phyloP scores from a whole-genome alignment of 441 rosid species.

The Jatropha multifida region DNA sequence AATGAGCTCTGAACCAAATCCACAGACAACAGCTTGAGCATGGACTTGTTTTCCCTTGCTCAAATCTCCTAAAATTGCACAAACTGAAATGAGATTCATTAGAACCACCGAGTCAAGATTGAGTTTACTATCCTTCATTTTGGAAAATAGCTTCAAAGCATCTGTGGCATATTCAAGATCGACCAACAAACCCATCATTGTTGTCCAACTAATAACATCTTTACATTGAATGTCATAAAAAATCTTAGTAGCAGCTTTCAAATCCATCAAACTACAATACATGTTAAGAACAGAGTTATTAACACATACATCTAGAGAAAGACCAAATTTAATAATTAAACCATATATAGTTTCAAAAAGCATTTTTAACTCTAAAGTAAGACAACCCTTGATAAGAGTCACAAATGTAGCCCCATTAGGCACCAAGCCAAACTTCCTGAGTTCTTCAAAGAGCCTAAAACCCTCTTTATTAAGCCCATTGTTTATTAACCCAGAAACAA shows the following conservation, averaged over 20 bases:
- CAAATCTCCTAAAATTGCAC: slow-evolving; percentile 37
- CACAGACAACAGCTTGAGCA: slow-evolving; percentile 36
- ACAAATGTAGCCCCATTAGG: slow-evolving; percentile 32
- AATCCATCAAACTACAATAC: slow-evolving; percentile 40
- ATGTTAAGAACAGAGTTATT: slow-evolving; percentile 36
- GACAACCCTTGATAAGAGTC: slow-evolving; percentile 30
- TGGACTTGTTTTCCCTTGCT: slow-evolving; percentile 41
- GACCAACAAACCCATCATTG: slow-evolving; percentile 39
- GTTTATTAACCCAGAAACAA: slow-evolving; percentile 33
- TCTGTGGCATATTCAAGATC: slow-evolving; percentile 31
- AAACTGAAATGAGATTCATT: slow-evolving; percentile 38
- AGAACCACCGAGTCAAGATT: slow-evolving; percentile 30
- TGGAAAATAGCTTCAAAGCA: slow-evolving; percentile 30
- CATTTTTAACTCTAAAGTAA: slow-evolving; percentile 27
- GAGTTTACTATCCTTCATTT: slow-evolving; percentile 27
- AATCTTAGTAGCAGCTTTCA: slow-evolving; percentile 27
- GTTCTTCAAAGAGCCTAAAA: slow-evolving; percentile 25
- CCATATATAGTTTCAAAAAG: slow-evolving; percentile 33
- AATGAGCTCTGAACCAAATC: slow-evolving; percentile 29
- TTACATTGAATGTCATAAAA: slow-evolving; percentile 32
- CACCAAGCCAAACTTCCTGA: slow-evolving; percentile 30
- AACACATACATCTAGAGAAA: slow-evolving; percentile 27
- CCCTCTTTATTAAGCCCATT: slow-evolving; percentile 34
- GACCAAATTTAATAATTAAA: slow-evolving; percentile 37
- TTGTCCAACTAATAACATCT: slow-evolving; percentile 47